Evolutionary conservation across 1,284 basidiomycete species (phyloP), one percentile per base, ranked within the genome.

Genomic region (Ceratobasidium sp.): DNA sequence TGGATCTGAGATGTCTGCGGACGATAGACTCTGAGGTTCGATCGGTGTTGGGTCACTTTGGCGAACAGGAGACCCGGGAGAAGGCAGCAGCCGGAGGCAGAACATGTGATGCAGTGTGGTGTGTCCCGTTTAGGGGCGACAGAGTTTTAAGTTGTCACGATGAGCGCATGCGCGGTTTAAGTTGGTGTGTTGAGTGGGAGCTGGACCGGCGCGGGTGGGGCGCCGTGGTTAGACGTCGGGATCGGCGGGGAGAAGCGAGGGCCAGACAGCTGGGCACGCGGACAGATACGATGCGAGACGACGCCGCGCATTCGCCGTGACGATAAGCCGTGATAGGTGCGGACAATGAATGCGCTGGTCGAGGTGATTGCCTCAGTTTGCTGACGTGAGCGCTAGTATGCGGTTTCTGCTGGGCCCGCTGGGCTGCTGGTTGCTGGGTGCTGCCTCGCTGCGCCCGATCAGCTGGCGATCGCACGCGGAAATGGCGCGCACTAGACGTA

Each of bases 281-380:
- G 50, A 21, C 50, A 43, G 64, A 67, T 67, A 67, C 38, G 49
- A 55, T 46, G 49, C 63, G 64, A 55, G 50, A 14, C 64, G 6
- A 41, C 14, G 26, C 35, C 50, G 50, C 64, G 32, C 23, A 35
- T n/a, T 57, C 54, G 54, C 9, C 21, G 13, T 57, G n/a, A n/a
- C 23, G 59, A 62, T 62, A 62, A 62, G 50, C 21, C 13, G 46
- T 1, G 16, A 21, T 14, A 59, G 14, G 59, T 43, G 44, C 63
- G 49, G 61, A 63, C 61, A 63, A 49, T 63, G 61, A 66, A 54
- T 26, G 23, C 23, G 63, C n/a, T n/a, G n/a, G n/a, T n/a, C n/a
- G n/a, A n/a, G n/a, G n/a, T n/a, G n/a, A n/a, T n/a, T n/a, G n/a
- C n/a, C n/a, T 67, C 49, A 55, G 28, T 3, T 7, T n/a, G 50